Base-by-base conservation (phyloP, 306 rosid genomes). In the Glycine soja region DNA sequence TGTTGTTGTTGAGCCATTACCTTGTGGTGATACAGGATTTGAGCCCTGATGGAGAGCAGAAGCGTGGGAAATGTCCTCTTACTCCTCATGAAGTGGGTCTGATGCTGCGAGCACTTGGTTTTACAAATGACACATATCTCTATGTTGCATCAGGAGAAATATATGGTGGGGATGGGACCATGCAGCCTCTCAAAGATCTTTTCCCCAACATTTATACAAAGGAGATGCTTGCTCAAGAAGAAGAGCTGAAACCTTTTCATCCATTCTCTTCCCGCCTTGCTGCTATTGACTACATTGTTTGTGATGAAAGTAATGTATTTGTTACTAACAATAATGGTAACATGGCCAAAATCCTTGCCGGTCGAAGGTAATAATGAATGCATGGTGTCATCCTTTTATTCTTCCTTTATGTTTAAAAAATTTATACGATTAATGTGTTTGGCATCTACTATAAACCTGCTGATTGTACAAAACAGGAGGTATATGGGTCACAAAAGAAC, bases 121-220 rank as follows among this genome's bases (percentile, higher is more conserved):
- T 88, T 86, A 36, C 92, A 42, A 96, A 93, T 87, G 97, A 93
- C 76, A 96, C 97, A 9, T 93, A 86, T 81, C 85, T 96, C 40
- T 96, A 93, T 83, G 95, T 93, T 83, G 99, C 99, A 66, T 96
- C 99, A 61, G 99, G 99, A 85, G 99, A 96, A 84, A 90, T 96
- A 84, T 96, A 96, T 51, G 99, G 99, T 14, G 99, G 99, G 67
- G 92, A 96, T 73, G 99, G 93, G 87, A 96, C 99, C 78, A 84
- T 96, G 83, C 84, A 84, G 65, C 99, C 98, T 80, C 97, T 96
- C 59, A 90, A 83, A 84, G 97, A 93, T 80, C 97, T 96, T 81
- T 96, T 96, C 82, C 99, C 99, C 19, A 92, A 93, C 81, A 88
- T 93, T 63, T 92, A 93, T 84, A 96, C 99, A 19, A 96, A 96